Conservation (phyloP, 2,329 filamentous ascomycete genomes). For the Alternaria sp. region DNA sequence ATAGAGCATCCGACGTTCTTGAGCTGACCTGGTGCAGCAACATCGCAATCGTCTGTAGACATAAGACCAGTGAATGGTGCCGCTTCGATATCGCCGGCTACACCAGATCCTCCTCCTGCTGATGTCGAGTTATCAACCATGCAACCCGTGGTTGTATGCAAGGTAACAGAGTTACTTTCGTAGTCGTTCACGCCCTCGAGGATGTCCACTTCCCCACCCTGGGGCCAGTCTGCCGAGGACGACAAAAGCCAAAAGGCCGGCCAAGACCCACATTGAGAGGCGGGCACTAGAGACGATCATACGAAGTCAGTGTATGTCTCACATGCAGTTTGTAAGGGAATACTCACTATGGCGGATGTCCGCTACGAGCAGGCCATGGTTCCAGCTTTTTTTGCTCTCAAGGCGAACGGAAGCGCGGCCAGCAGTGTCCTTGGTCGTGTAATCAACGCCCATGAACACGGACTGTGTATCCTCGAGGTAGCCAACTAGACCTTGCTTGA, state of each 20-base stretch:
- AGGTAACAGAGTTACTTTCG: conserved; percentile 36
- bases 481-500: conserved; percentile 25
- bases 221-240: conserved; percentile 42
- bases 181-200: conserved; percentile 48
- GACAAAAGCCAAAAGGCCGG: conserved; percentile 47
- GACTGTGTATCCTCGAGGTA: conserved; percentile 29
- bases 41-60: conserved; percentile 58
- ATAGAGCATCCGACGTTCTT: conserved; percentile 47
- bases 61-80: conserved; percentile 54
- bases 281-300: conserved; percentile 30
- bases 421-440: conserved; percentile 34
- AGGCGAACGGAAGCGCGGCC: conserved; percentile 44
- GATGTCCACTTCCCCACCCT: conserved; percentile 48
- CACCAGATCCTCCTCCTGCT: neutral
- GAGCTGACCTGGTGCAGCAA: conserved; percentile 33
- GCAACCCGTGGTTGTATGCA: conserved; percentile 44
- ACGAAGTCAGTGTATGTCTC: neutral
- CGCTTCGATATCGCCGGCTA: neutral
- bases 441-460: conserved; percentile 55
- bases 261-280: conserved; percentile 41
- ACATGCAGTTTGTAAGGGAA: neutral
- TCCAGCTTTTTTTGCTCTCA: conserved; percentile 42
- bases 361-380: conserved; percentile 42
- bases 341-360: conserved; percentile 42
- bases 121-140: conserved; percentile 28